Evolutionary conservation across 345 rosid genomes (phyloP).

Genomic region (Linum trigynum): DNA sequence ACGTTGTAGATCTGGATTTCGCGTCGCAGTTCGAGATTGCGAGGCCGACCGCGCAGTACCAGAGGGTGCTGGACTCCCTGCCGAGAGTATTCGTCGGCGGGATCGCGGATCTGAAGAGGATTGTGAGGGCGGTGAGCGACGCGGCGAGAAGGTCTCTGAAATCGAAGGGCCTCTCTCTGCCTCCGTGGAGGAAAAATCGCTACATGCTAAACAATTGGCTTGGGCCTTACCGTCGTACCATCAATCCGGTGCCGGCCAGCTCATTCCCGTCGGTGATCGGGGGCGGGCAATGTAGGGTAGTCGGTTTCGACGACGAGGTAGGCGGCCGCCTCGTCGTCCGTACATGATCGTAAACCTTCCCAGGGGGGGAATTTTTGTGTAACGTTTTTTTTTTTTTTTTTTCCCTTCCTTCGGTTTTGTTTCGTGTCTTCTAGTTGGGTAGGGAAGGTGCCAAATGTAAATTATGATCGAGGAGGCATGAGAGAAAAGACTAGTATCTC

Average conservation of each 20-base stretch:
- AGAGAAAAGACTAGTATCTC: no score
- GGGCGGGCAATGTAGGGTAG: conserved; percentile 47
- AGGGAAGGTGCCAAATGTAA: no score
- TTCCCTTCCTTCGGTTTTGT: no score
- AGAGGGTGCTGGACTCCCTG: conserved; percentile 29
- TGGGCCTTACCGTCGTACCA: conserved; percentile 57
- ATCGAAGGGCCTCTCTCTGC: conserved; percentile 47
- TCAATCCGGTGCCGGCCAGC: conserved; percentile 20
- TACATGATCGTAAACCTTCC: conserved; percentile 20
- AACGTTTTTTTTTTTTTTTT: no score
- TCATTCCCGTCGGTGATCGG: conserved; percentile 19
- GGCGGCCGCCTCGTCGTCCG: conserved; percentile 40
- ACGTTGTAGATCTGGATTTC: conserved; percentile 69
- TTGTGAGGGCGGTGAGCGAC: conserved; percentile 43
- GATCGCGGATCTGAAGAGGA: conserved; percentile 52
- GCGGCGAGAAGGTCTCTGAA: conserved; percentile 59
- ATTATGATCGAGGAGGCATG: no score
- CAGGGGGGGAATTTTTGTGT: no score
- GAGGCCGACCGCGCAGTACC: conserved; percentile 62
- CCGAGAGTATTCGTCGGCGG: conserved; percentile 55
- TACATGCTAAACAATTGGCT: conserved; percentile 90
- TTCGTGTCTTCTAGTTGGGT: no score
- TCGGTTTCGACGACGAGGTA: conserved; percentile 55
- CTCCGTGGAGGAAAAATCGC: conserved; percentile 92
- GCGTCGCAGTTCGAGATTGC: conserved; percentile 70